These are phyloP conservation scores for Amanita rimosa DNA, from an alignment of 768 basidiomycete species.

Conservation along the genomic window DNA sequence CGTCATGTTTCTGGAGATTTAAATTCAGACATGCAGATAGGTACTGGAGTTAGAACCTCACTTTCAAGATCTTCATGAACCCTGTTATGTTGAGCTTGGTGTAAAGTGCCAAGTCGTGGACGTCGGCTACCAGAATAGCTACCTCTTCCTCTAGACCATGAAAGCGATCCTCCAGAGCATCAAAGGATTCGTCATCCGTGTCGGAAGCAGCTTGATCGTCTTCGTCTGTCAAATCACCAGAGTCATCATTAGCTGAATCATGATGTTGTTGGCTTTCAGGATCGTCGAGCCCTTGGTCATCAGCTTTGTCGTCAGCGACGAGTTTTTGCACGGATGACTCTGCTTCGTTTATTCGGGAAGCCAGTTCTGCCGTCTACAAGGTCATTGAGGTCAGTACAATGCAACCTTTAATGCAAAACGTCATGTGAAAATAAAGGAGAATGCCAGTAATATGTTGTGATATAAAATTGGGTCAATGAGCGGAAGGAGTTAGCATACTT, in stretches of 20 bases:
- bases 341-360: constrained; percentile 70
- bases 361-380: constrained; percentile 69
- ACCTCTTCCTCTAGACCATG: constrained; percentile 87
- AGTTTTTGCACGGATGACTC: constrained; percentile 74
- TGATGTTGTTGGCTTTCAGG: constrained; percentile 44
- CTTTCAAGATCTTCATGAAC: constrained; percentile 97
- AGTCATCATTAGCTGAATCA: constrained; percentile 46
- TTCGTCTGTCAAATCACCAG: constrained; percentile 42
- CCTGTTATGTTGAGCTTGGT: constrained; percentile 98
- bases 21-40: not conserved
- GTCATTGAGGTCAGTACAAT: constrained; percentile 2
- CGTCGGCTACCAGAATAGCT: constrained; percentile 86
- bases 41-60: constrained; percentile 15
- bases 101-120: constrained; percentile 82
- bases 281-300: constrained; percentile 22
- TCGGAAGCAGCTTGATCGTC: constrained; percentile 21
- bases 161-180: constrained; percentile 79
- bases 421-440: not conserved
- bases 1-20: constrained; percentile 77
- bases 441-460: not conserved
- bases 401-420: not conserved
- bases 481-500: constrained; percentile 34
- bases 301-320: constrained; percentile 41
- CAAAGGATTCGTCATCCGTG: constrained; percentile 38
- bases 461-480: not conserved